Percentiles rank a stretch among this genome's conserved stretches.
phyloP scores from a whole-genome alignment of 148 eudicot species.

The Amaranthus hypochondriacus region DNA sequence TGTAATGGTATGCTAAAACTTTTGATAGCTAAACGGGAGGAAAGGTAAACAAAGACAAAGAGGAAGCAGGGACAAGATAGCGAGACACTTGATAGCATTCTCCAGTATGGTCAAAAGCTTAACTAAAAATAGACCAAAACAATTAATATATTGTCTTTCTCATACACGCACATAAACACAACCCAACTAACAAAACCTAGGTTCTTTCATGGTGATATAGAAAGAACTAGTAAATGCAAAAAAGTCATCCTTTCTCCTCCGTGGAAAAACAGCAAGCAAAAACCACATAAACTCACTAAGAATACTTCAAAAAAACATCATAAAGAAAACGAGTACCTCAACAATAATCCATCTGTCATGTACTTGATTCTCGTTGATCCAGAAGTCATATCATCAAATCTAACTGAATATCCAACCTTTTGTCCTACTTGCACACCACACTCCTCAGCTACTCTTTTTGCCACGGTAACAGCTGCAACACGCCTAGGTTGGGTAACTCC shows the following conservation, averaged over 20 bases:
- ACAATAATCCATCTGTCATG: conserved; percentile 90
- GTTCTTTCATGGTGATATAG: background rate
- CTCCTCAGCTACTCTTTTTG: conserved; percentile 95
- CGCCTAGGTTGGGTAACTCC: conserved; percentile 99
- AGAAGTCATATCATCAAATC: conserved; percentile 90
- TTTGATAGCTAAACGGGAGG: too few species aligned
- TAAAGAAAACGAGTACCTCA: conserved; percentile 50
- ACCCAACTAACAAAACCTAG: background rate
- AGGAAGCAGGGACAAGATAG: too few species aligned
- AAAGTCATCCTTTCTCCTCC: background rate
- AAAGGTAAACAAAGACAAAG: too few species aligned
- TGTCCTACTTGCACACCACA: conserved; percentile 76
- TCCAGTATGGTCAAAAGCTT: too few species aligned
- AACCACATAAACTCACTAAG: background rate
- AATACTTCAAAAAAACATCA: background rate
- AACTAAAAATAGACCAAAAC: too few species aligned
- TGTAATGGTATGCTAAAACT: too few species aligned
- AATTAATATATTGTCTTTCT: too few species aligned
- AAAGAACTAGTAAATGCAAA: background rate
- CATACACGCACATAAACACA: background rate
- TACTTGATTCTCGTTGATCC: conserved; percentile 82
- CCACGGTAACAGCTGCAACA: conserved; percentile 92
- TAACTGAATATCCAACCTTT: conserved; percentile 81
- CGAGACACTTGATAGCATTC: too few species aligned
- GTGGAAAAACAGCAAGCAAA: background rate